A percentile compares a stretch with the other conserved stretches of the same genome.
These are phyloP conservation scores for Lepraria neglecta DNA, from an alignment of 495 filamentous ascomycete species.

Conservation along the genomic window DNA sequence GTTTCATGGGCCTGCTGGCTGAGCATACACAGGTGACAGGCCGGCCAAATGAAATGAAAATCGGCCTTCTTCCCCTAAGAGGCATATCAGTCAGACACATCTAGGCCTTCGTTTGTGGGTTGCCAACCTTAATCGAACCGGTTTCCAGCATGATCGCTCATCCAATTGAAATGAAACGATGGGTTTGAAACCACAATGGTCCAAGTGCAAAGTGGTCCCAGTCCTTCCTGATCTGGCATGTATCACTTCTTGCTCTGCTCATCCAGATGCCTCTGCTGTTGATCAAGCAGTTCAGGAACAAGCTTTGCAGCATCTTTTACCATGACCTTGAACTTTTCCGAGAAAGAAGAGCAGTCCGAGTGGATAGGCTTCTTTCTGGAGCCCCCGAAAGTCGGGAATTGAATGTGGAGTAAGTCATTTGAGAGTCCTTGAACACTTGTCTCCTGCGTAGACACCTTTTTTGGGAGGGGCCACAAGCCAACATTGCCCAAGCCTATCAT, in stretches of 20 bases:
- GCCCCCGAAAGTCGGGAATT: not conserved
- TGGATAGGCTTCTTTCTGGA: not conserved
- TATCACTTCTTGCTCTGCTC: not conserved
- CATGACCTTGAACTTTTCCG: not conserved
- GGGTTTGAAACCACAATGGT: too few relatives aligned
- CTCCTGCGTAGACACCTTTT: not conserved
- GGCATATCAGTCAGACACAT: too few relatives aligned
- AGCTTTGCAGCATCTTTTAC: not conserved
- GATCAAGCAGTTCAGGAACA: not conserved
- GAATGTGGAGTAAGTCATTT: not conserved
- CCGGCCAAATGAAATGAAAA: too few relatives aligned
- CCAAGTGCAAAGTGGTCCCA: too few relatives aligned
- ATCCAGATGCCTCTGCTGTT: not conserved
- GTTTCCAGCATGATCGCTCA: too few relatives aligned
- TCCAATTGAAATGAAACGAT: too few relatives aligned
- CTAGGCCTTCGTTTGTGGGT: too few relatives aligned
- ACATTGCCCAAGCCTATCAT: not conserved
- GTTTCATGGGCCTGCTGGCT: too few relatives aligned
- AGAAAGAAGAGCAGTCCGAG: not conserved
- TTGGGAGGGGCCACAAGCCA: not conserved
- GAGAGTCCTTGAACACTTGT: not conserved
- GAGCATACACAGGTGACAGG: too few relatives aligned
- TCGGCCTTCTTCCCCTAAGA: too few relatives aligned
- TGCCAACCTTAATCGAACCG: too few relatives aligned
- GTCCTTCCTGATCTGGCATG: too few relatives aligned